These are phyloP conservation scores for Hypoxylon sp. DNA, from an alignment of 2,329 filamentous ascomycete species.

Conservation along the genomic window DNA sequence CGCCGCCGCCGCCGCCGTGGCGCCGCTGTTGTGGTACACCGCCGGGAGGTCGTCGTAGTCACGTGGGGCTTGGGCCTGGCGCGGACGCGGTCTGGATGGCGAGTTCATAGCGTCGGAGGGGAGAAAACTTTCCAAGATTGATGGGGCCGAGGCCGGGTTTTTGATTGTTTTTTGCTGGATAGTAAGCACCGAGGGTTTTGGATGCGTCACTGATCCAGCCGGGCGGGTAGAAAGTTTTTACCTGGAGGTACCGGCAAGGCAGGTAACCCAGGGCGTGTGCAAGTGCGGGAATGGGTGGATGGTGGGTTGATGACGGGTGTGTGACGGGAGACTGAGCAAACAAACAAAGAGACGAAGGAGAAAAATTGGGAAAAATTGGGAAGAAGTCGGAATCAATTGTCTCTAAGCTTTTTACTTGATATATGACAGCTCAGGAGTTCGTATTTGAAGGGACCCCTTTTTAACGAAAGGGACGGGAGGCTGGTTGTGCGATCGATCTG, in stretches of 20 bases:
- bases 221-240: neutral
- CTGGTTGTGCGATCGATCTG: constrained; percentile 17
- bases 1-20: constrained; percentile 2
- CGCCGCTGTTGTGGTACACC: constrained; percentile 22
- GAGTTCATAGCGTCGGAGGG: constrained; percentile 29
- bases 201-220: no score
- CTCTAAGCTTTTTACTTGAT: constrained; percentile 26
- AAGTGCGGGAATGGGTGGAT: no score
- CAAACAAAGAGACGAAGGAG: no score
- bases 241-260: no score
- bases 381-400: constrained; percentile 6
- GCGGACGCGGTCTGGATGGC: constrained; percentile 32
- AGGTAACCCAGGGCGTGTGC: no score
- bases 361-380: constrained; percentile 8
- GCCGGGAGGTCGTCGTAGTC: constrained; percentile 33
- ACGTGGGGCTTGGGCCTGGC: constrained; percentile 35
- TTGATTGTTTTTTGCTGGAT: no score
- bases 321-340: neutral
- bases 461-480: constrained; percentile 13
- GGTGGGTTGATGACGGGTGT: no score
- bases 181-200: no score
- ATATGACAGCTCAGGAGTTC: constrained; percentile 24
- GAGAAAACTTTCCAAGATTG: no score
- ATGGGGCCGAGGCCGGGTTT: no score
- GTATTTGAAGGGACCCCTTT: constrained; percentile 14